Evolutionary conservation across 176 grass and related monocot species (phyloP), one percentile per base, ranked within the genome.

Genomic region (Rhipidocladum racemiflorum): DNA sequence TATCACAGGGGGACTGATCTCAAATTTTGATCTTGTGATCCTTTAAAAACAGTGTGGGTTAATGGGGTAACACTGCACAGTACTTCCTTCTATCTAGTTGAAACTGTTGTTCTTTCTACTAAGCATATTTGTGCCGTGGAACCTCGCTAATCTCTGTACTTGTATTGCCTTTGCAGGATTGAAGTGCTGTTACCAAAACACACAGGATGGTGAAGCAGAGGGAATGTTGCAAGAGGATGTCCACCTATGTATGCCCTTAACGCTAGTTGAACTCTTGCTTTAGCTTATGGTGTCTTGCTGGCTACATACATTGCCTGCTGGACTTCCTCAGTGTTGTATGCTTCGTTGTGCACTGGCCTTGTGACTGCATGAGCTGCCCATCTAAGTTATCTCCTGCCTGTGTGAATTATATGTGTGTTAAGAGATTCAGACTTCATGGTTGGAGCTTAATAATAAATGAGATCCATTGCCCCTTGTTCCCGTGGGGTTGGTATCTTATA

Each of bases 111-210:
- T 55, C 20, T 57, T 43, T 45, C 38, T 56, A 44, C 29, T 5
- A 36, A 27, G 5, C n/a, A 24, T 61, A 70, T 29, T 49, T 46
- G 28, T 38, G 9, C 9, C 7, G 3, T 85, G 20, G 42, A 20
- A 4, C 34, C 34, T 72, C 70, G 28, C 48, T 77, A 49, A 82
- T 44, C 3, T 50, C 12, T 30, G 20, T 32, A 4, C 57, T 5
- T 89, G 17, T 65, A 77, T 20, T 23, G 30, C 50, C 21, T 18
- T 77, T 86, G 12, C 88, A 89, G 88, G 88, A 82, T 7, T 86
- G 55, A 81, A 39, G 65, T 48, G 48, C 17, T 77, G 78, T 57
- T 65, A 39, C 46, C 15, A 23, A 25, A 71, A 71, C 78, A 77
- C 39, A 34, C 65, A 72, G 24, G 20, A 12, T 35, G 45, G 35